phyloP scores from a whole-genome alignment of 768 basidiomycete species.

The Cantharellus anzutake region DNA sequence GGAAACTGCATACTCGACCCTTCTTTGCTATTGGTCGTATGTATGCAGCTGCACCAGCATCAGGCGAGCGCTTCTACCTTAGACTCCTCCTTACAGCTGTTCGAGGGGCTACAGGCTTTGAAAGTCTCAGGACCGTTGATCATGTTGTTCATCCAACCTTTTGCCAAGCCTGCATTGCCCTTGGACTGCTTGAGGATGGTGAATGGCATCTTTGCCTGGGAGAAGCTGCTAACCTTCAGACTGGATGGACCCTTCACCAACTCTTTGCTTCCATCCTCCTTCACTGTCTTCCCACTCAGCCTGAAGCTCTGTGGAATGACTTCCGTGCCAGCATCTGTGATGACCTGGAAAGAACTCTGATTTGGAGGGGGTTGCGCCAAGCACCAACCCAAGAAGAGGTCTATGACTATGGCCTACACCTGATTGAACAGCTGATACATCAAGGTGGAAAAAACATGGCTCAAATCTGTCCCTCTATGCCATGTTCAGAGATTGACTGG shows the following conservation, averaged over 20 bases:
- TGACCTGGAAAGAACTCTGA: conserved; percentile 16
- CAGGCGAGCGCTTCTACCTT: conserved; percentile 20
- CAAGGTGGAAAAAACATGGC: conserved; percentile 12
- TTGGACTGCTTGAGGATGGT: conserved; percentile 24
- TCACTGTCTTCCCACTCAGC: conserved; percentile 15
- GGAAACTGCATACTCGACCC: conserved; percentile 15
- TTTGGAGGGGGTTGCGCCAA: conserved; percentile 7
- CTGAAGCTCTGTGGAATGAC: conserved; percentile 21
- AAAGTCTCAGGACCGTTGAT: conserved; percentile 3
- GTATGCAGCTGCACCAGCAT: conserved; percentile 20
- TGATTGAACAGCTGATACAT: conserved; percentile 18
- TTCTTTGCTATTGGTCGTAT: conserved; percentile 23
- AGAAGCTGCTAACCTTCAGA: conserved; percentile 24
- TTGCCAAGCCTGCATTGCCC: conserved; percentile 22
- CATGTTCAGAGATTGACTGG: conserved; percentile 1
- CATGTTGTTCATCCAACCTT: conserved; percentile 15
- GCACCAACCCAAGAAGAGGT: conserved; percentile 17
- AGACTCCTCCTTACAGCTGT: conserved; percentile 22
- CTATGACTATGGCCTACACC: conserved; percentile 25
- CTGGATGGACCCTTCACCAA: conserved; percentile 18
- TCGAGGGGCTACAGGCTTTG: conserved; percentile 10
- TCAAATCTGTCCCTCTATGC: conserved; percentile 9
- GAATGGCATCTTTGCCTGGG: conserved; percentile 25
- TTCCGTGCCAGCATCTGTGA: conserved; percentile 24
- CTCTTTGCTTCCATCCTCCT: conserved; percentile 25